phyloP scores from a whole-genome alignment of 2,329 filamentous ascomycete species.

The Colletotrichum liriopes region DNA sequence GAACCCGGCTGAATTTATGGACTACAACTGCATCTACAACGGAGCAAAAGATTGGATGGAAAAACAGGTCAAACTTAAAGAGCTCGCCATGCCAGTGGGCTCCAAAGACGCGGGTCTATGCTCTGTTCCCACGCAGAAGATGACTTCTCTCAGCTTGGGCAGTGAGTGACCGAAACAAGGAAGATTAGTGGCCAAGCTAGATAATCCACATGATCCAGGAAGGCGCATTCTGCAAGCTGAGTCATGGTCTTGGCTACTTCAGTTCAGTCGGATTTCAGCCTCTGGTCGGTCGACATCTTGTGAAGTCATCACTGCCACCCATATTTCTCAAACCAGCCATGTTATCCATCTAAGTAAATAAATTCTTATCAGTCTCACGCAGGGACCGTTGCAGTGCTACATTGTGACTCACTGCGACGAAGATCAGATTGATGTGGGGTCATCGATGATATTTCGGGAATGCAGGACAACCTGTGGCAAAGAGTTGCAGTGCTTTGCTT shows the following conservation, averaged over 20 bases:
- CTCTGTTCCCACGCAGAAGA: background rate
- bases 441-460: no score
- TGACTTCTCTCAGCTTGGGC: slow-evolving; percentile 12
- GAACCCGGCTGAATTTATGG: slow-evolving; percentile 58
- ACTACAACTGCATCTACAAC: slow-evolving; percentile 57
- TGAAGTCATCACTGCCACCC: background rate
- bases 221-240: background rate
- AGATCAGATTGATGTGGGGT: background rate
- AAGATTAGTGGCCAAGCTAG: background rate
- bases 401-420: background rate
- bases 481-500: no score
- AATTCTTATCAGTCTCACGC: background rate
- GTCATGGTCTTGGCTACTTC: no score
- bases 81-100: no score
- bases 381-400: background rate
- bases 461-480: background rate
- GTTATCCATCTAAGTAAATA: background rate
- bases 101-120: background rate
- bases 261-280: background rate
- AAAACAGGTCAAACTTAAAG: slow-evolving; percentile 6
- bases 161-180: background rate
- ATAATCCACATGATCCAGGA: background rate
- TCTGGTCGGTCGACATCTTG: background rate
- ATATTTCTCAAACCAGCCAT: background rate
- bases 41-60: slow-evolving; percentile 53